Evolutionary conservation across 1,139 yeast species (phyloP), one percentile per base, ranked within the genome.

Genomic region (Blastobotrys illinoisensis): DNA sequence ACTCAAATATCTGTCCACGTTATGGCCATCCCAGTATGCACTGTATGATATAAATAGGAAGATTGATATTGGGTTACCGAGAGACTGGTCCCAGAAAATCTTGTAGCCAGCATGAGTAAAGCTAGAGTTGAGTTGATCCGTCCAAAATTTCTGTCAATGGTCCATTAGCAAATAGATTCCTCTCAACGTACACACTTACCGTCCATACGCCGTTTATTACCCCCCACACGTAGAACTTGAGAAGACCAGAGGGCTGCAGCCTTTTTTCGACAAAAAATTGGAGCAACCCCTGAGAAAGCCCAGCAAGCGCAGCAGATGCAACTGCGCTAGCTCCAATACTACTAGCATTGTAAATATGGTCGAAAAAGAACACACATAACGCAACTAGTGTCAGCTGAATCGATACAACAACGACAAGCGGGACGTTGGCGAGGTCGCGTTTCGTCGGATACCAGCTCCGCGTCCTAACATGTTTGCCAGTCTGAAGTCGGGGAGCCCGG

Each of bases 171-270:
- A 26, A 3, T 6, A 7, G 13, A 26, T 3, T 11, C 32, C 6
- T 21, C 23, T 21, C 6, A 32, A 5, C 13, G 5, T 32, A 13
- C 6, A 20, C 14, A 59, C 66, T 49, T 52, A 63, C 66, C 40
- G 73, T 67, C 73, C 73, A 71, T 9, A 70, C 48, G 2, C 75
- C 75, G 32, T 68, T 67, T 44, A 67, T 56, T 16, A 66, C 63
- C 1, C 75, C 75, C 75, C 74, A 71, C 5, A 68, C 66, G 53
- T 71, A 71, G 55, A 69, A 71, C 60, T 70, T 71, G 52, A 63
- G 47, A n/a, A 70, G 54, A 20, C 54, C 56, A 6, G 62, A 58
- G 11, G 59, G 55, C 28, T 60, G 51, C 21, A 64, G 54, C 36
- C 54, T 52, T 14, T 60, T 59, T 21, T 54, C 47, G 5, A 62